Conservation (phyloP, 2,329 filamentous ascomycete genomes). For the Fusarium austroafricanum region DNA sequence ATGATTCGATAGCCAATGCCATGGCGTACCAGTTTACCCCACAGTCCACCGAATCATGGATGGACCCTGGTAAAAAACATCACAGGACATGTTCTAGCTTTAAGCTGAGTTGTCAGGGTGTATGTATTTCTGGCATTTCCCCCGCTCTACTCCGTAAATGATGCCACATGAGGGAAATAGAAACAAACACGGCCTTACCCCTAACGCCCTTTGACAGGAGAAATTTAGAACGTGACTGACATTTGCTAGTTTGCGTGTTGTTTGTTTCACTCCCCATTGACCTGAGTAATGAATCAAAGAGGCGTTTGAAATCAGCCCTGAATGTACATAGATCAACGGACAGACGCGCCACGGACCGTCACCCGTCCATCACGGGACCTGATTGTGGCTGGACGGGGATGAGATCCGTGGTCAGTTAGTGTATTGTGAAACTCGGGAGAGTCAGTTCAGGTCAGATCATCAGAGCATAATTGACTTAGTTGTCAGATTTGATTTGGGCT, state of each 20-base stretch:
- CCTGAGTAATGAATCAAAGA: not conserved
- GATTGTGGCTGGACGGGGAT: constrained; percentile 29
- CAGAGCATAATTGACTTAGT: no score
- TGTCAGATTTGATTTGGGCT: not conserved
- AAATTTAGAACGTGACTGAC: not conserved
- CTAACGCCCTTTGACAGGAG: constrained; percentile 13
- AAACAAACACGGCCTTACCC: constrained; percentile 3
- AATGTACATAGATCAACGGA: constrained; percentile 24
- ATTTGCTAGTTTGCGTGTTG: not conserved
- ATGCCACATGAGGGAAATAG: constrained; percentile 18
- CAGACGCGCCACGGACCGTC: constrained; percentile 43
- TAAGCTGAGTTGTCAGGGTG: constrained; percentile 7
- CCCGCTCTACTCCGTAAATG: constrained; percentile 26
- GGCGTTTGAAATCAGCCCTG: not conserved
- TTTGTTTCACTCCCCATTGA: not conserved
- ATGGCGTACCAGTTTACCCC: constrained; percentile 38
- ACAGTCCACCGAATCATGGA: constrained; percentile 28
- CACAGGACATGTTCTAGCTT: constrained; percentile 33
- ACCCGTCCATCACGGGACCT: constrained; percentile 37
- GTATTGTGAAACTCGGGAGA: constrained; percentile 19
- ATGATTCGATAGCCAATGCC: constrained; percentile 32
- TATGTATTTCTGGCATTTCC: constrained; percentile 16
- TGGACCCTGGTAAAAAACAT: constrained; percentile 26
- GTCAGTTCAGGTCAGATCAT: not conserved
- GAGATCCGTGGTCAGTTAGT: constrained; percentile 10